These are phyloP conservation scores for Neckera pumila DNA, from an alignment of 225 moss, liverwort and hornwort species.

Conservation along the genomic window DNA sequence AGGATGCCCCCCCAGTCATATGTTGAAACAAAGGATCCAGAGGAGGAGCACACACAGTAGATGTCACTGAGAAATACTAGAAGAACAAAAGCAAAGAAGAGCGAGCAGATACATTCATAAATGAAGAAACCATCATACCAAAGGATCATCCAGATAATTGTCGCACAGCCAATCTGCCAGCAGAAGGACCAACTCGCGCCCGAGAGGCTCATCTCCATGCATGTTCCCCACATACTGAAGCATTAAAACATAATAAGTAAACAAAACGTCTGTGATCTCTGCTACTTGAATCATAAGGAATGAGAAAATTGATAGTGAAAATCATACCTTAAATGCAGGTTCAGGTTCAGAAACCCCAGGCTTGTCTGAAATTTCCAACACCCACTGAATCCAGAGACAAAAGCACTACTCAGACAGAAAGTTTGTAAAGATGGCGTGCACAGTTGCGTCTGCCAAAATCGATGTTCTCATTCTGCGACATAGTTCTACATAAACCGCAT, in stretches of 20 bases:
- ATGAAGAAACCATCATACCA: conserved; percentile 22
- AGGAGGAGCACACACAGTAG: neutral
- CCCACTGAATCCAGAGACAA: conserved; percentile 43
- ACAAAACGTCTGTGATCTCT: neutral
- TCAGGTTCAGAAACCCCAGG: conserved; percentile 70
- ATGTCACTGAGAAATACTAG: neutral
- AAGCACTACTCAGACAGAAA: neutral
- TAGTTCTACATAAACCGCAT: neutral
- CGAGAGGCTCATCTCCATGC: conserved; percentile 95
- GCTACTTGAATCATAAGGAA: neutral
- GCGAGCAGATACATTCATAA: neutral
- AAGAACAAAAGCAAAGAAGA: neutral
- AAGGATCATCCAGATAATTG: conserved; percentile 52
- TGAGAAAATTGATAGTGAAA: neutral
- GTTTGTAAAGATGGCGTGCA: neutral
- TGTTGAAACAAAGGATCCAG: neutral
- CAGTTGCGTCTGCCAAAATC: neutral
- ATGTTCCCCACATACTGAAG: conserved; percentile 89
- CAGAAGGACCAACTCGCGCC: conserved; percentile 70
- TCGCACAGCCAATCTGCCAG: conserved; percentile 88
- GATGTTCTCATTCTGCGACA: neutral
- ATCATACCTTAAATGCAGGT: conserved; percentile 73
- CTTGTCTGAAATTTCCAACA: conserved; percentile 70
- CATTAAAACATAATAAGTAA: neutral
- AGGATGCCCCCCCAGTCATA: neutral